A percentile compares a stretch with the other conserved stretches of the same genome.
These are phyloP conservation scores for Plasmodium yoelii DNA, from an alignment of 169 alveolate genomes.

Conservation along the genomic window DNA sequence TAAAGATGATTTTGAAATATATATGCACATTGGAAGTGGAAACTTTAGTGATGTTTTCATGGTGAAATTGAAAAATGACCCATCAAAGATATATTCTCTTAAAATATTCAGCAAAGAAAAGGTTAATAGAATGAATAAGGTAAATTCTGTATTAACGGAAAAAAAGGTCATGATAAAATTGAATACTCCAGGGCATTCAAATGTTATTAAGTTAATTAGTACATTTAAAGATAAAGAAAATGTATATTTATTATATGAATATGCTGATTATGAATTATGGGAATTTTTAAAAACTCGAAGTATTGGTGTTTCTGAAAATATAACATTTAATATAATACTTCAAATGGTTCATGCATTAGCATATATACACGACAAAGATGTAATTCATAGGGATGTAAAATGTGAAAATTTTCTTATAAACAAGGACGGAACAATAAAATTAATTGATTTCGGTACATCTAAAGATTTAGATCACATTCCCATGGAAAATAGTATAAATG, in stretches of 20 bases:
- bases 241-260: constrained; percentile 86
- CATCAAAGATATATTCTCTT: constrained; percentile 83
- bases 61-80: constrained; percentile 84
- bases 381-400: constrained; percentile 95
- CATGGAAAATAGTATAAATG: background rate
- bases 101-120: constrained; percentile 85
- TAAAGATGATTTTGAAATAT: constrained; percentile 84
- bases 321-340: constrained; percentile 81
- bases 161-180: constrained; percentile 80
- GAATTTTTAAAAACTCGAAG: constrained; percentile 80
- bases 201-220: constrained; percentile 83
- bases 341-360: constrained; percentile 90
- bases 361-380: constrained; percentile 91
- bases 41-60: constrained; percentile 87
- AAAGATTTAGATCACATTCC: constrained; percentile 77
- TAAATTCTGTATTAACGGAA: constrained; percentile 84
- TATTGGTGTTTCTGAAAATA: constrained; percentile 80
- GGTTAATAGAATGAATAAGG: constrained; percentile 78
- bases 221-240: constrained; percentile 86
- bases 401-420: constrained; percentile 94
- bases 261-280: constrained; percentile 89
- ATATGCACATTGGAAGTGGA: constrained; percentile 87
- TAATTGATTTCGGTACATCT: constrained; percentile 96
- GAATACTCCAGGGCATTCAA: constrained; percentile 87
- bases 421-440: constrained; percentile 91